phyloP scores from a whole-genome alignment of 257 asterid species.

The Dorcoceras hygrometricum region DNA sequence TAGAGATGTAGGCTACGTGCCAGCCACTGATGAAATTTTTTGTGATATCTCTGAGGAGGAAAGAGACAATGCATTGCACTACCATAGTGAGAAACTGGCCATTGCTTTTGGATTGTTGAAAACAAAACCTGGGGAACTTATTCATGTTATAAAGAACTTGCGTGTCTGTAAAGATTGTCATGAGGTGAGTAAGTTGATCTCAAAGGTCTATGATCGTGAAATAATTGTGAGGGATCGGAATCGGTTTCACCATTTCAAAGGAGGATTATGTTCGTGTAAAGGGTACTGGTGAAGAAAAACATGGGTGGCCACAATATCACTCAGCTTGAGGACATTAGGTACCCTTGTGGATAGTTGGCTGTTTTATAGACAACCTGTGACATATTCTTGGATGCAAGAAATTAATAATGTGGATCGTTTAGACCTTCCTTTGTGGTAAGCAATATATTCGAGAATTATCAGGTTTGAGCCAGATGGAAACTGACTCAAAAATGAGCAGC shows the following conservation, averaged over 20 bases:
- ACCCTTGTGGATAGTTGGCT: neutral
- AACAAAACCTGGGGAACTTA: slow-evolving; percentile 51
- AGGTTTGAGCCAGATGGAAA: neutral
- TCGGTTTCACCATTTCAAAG: slow-evolving; percentile 70
- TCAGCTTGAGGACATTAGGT: neutral
- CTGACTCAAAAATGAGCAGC: neutral
- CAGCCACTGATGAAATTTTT: slow-evolving; percentile 42
- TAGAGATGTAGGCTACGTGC: slow-evolving; percentile 50
- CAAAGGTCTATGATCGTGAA: slow-evolving; percentile 56
- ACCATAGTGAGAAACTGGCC: slow-evolving; percentile 84
- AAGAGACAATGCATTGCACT: slow-evolving; percentile 55
- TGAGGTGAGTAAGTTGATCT: slow-evolving; percentile 61
- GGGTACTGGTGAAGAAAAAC: slow-evolving; percentile 55
- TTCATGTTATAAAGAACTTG: slow-evolving; percentile 73
- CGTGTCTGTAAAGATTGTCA: slow-evolving; percentile 83
- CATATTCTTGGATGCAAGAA: neutral
- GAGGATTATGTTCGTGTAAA: slow-evolving; percentile 71
- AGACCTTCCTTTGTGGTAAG: neutral
- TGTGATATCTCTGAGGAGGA: slow-evolving; percentile 56
- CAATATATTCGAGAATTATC: too few species aligned
- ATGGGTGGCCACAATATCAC: too few species aligned
- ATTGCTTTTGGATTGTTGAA: slow-evolving; percentile 73
- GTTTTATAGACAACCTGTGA: neutral
- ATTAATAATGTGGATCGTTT: too few species aligned
- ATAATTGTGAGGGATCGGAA: slow-evolving; percentile 75